phyloP scores from a whole-genome alignment of 2,329 filamentous ascomycete genomes.

The Clonostachys chloroleuca region DNA sequence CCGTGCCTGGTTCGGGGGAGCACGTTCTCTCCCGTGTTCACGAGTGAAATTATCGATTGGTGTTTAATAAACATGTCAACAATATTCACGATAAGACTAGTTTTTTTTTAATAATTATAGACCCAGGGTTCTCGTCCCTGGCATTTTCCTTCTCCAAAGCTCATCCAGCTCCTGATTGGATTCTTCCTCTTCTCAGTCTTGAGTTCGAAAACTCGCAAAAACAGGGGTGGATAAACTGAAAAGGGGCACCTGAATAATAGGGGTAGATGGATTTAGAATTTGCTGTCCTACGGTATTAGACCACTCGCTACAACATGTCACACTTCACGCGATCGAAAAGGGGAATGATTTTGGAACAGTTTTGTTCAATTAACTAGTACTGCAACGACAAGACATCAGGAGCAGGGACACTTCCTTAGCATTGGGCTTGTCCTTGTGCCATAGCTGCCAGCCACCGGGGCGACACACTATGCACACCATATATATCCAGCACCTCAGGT shows the following conservation, averaged over 20 bases:
- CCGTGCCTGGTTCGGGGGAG: too few species aligned
- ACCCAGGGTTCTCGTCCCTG: not conserved
- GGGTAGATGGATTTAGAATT: not conserved
- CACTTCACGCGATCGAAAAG: not conserved
- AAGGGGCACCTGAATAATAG: too few species aligned
- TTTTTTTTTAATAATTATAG: not conserved
- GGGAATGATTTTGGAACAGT: constrained; percentile 5
- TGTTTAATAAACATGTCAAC: too few species aligned
- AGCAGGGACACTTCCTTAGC: constrained; percentile 28
- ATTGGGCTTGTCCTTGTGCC: constrained; percentile 26
- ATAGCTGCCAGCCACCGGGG: constrained; percentile 16
- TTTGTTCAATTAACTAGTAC: constrained; percentile 37
- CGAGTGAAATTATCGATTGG: too few species aligned
- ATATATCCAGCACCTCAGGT: constrained; percentile 26
- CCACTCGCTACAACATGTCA: not conserved
- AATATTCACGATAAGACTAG: too few species aligned
- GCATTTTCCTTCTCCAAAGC: too few species aligned
- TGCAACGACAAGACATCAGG: constrained; percentile 30
- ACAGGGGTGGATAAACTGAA: too few species aligned
- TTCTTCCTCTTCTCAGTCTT: too few species aligned
- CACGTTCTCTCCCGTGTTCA: too few species aligned
- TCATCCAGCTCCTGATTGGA: too few species aligned
- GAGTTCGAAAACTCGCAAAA: too few species aligned
- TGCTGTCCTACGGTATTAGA: not conserved
- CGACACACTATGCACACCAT: constrained; percentile 16